Percentiles rank a stretch among this genome's conserved stretches.
These are phyloP conservation scores for Bothriochloa decipiens DNA, from an alignment of 176 grass and related monocot genomes.

Conservation along the genomic window DNA sequence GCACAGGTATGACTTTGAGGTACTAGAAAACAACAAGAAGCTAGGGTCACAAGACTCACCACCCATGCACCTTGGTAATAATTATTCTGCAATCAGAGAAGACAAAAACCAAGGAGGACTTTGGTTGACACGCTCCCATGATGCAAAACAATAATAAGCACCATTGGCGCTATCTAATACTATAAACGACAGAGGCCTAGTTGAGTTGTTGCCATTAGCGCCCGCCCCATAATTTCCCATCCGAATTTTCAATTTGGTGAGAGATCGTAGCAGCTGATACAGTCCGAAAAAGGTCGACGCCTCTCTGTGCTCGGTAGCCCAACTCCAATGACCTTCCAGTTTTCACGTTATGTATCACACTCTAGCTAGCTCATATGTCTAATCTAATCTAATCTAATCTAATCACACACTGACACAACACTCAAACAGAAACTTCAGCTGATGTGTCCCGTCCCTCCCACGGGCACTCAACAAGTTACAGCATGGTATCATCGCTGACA, in stretches of 20 bases:
- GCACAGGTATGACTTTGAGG: not conserved
- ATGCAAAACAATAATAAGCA: not conserved
- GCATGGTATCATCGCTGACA: not conserved
- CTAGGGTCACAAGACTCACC: not conserved
- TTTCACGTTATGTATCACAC: not conserved
- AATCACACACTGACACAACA: not conserved
- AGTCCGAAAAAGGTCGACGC: not conserved
- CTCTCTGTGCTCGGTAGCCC: not conserved
- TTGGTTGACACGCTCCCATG: not conserved
- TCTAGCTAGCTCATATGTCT: not conserved
- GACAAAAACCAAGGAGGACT: not conserved
- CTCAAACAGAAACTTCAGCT: no score
- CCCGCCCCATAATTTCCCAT: not conserved
- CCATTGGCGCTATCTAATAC: not conserved
- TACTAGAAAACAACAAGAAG: not conserved
- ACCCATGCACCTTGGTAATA: not conserved
- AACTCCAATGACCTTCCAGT: not conserved
- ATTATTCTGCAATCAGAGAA: not conserved
- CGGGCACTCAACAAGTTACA: no score
- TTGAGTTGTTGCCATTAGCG: not conserved
- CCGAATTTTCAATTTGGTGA: not conserved
- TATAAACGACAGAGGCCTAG: not conserved
- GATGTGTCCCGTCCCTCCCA: not conserved
- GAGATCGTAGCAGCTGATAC: conserved; percentile 1
- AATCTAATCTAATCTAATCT: not conserved